phyloP scores from a whole-genome alignment of 805 yeast genomes.

The Dipodascus albidus region DNA sequence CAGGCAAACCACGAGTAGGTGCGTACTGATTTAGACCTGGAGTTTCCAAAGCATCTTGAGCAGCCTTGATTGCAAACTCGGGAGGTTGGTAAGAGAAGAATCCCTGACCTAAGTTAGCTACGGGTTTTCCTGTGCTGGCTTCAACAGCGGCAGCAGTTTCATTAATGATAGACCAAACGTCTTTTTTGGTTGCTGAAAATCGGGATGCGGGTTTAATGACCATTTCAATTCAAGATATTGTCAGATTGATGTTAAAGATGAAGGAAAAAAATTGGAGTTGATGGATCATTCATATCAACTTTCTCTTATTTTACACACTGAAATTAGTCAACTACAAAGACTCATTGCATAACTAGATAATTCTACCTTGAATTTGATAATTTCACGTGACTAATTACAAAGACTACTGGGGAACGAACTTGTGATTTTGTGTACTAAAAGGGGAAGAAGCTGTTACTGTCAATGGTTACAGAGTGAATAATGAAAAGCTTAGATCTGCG shows the following conservation, averaged over 20 bases:
- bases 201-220: not conserved
- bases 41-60: slow-evolving; percentile 56
- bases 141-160: slow-evolving; percentile 88
- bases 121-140: slow-evolving; percentile 53
- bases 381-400: not conserved
- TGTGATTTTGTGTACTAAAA: not conserved
- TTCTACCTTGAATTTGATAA: not conserved
- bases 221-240: no score
- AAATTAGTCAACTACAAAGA: not conserved
- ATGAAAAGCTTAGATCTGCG: no score
- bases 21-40: slow-evolving; percentile 87
- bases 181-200: slow-evolving; percentile 35
- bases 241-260: no score
- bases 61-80: slow-evolving; percentile 77
- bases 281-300: no score
- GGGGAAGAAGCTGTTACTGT: no score
- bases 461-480: no score
- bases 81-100: slow-evolving; percentile 96
- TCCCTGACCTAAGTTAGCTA: slow-evolving; percentile 91
- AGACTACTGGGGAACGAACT: no score
- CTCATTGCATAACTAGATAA: no score
- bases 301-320: not conserved
- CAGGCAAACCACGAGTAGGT: slow-evolving; percentile 78
- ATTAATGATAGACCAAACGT: slow-evolving; percentile 91
- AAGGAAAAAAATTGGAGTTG: no score